Conservation (phyloP, 164 flowering plant genomes). For the Santalum album region DNA sequence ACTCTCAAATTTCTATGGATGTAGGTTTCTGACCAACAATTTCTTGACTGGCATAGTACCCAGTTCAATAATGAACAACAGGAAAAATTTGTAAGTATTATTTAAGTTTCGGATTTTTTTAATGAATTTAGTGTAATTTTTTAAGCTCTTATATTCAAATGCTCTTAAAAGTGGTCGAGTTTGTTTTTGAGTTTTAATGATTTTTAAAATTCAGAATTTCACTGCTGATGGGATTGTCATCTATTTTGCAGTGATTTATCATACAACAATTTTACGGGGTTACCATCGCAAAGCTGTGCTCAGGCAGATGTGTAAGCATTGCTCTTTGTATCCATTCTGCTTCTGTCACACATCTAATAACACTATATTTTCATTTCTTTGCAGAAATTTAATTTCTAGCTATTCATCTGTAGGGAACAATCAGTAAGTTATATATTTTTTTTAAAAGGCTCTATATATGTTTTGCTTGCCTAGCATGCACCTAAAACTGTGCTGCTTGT, state of each 20-base stretch:
- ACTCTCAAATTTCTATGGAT: constrained; percentile 5
- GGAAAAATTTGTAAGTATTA: constrained; percentile 33
- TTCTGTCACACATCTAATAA: neutral
- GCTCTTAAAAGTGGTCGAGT: too few species aligned
- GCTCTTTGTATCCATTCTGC: neutral
- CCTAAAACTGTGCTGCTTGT: neutral
- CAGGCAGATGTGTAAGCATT: constrained; percentile 33
- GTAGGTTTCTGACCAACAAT: constrained; percentile 65
- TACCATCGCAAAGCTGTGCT: constrained; percentile 27
- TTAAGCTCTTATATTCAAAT: too few species aligned
- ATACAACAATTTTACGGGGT: constrained; percentile 55
- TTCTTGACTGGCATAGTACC: constrained; percentile 51
- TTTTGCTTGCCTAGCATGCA: neutral
- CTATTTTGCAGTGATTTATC: constrained; percentile 64
- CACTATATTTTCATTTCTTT: neutral
- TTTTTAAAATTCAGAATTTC: too few species aligned
- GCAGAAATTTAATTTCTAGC: constrained; percentile 54
- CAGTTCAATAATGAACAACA: constrained; percentile 31
- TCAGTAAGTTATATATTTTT: neutral
- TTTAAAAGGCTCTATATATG: neutral
- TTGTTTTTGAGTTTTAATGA: too few species aligned
- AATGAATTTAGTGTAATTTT: too few species aligned
- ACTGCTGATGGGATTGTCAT: neutral
- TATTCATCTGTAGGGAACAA: constrained; percentile 23
- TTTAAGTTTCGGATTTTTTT: neutral